Evolutionary conservation across 768 basidiomycete genomes (phyloP).

Genomic region (Rhizopogon vulgaris): DNA sequence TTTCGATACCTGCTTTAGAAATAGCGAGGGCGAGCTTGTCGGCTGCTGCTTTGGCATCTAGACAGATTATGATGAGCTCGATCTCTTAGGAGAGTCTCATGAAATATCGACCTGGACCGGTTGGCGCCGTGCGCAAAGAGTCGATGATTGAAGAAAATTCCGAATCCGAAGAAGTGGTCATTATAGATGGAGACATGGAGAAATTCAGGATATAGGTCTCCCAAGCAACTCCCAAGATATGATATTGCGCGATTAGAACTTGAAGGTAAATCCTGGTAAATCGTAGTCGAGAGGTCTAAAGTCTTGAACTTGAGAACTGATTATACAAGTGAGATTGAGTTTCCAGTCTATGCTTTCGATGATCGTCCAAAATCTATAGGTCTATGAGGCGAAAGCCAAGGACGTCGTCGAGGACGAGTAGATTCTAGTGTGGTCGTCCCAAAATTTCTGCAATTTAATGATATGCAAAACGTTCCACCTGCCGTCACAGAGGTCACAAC

Average conservation of each 20-base stretch:
- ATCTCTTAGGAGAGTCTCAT: not conserved
- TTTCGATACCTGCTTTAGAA: conserved; percentile 53
- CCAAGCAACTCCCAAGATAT: not conserved
- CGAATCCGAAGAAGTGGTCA: conserved; percentile 35
- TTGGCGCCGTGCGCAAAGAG: conserved; percentile 50
- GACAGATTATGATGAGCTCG: conserved; percentile 5
- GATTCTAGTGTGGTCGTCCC: not conserved
- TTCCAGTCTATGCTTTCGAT: not conserved
- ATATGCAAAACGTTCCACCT: not conserved
- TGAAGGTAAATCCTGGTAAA: not conserved
- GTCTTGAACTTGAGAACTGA: conserved; percentile 1
- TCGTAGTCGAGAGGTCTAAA: not conserved
- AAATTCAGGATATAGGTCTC: conserved; percentile 5
- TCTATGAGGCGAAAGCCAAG: not conserved
- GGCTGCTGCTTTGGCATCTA: conserved; percentile 81
- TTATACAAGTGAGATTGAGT: conserved; percentile 13
- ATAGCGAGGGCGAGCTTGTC: conserved; percentile 75
- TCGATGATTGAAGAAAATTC: conserved; percentile 40
- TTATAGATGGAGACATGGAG: conserved; percentile 50
- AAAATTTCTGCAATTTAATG: not conserved
- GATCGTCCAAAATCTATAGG: not conserved
- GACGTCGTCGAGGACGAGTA: not conserved
- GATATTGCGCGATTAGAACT: not conserved
- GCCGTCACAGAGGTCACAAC: not conserved
- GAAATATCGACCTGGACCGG: conserved; percentile 45